Evolutionary conservation across 2,329 filamentous ascomycete species (phyloP), one percentile per base, ranked within the genome.

Genomic region (Trichophyton verrucosum): DNA sequence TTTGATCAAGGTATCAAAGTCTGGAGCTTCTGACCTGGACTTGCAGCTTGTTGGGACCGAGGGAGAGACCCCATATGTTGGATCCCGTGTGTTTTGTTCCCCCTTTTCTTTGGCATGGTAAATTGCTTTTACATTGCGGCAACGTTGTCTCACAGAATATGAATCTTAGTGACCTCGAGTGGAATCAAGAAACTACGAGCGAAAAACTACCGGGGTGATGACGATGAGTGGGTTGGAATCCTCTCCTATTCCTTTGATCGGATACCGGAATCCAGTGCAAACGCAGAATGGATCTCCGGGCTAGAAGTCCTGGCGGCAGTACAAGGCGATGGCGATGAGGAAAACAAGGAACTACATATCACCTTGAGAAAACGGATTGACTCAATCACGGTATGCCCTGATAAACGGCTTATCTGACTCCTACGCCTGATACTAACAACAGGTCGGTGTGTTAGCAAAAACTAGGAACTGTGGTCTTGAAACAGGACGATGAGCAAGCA

Each of bases 1-100:
- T 22, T 73, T 86, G 15, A 67, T 84, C 36, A 75, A 81, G 65
- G 76, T 82, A 61, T 69, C 72, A 56, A 72, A 63, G 20, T 63
- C 68, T 11, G 69, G 71, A n/a, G 64, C 69, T 60, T 62, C 71
- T 63, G 64, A 71, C 2, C 72, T 85, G 8, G 81, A 85, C 66
- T 68, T 85, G 42, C 77, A 77, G 60, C 73, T 86, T 30, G 73
- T 80, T 9, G 83, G 79, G 24, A 85, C 82, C 27, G 82, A 86
- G 68, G 80, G 80, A 55, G 78, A 82, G 63, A 73, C 72, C 60
- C 77, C 82, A 11, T 86, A 81, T 69, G 73, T 76, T 22, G 72
- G 73, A 6, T 74, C 74, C 61, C 70, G 80, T 82, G 68, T 57
- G 69, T 7, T 59, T 27, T 57, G 46, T 60, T 51, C 44, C 27